Conservation (phyloP, 495 filamentous ascomycete genomes). For the Entonaema liquescens region DNA sequence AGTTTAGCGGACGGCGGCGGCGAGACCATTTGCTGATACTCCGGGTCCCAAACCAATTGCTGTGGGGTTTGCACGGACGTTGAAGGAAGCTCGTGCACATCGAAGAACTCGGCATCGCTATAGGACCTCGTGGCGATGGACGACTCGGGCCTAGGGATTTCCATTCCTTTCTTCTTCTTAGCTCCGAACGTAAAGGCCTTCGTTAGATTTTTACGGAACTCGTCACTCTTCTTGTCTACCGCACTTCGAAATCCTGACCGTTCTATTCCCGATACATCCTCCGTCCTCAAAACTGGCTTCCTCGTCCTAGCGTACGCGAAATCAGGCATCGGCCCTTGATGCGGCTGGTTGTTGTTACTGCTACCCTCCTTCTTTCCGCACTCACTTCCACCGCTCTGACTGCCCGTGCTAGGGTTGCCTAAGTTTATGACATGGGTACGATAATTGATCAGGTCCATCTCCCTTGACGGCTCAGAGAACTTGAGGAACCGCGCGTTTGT, state of each 20-base stretch:
- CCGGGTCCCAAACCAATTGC: slow-evolving; percentile 43
- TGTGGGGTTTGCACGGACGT: slow-evolving; percentile 20
- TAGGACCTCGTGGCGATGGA: slow-evolving; percentile 49
- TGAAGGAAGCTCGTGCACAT: slow-evolving; percentile 38
- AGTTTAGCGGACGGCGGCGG: slow-evolving; percentile 50
- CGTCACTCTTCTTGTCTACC: slow-evolving; percentile 63
- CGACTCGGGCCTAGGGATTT: slow-evolving; percentile 48
- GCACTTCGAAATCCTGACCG: slow-evolving; percentile 58
- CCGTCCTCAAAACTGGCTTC: slow-evolving; percentile 55
- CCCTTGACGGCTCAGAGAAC: slow-evolving; percentile 49
- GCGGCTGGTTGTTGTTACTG: slow-evolving; percentile 18
- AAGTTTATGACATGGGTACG: slow-evolving; percentile 40
- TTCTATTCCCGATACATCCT: slow-evolving; percentile 60
- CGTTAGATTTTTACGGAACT: slow-evolving; percentile 58
- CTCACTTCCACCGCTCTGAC: slow-evolving; percentile 52
- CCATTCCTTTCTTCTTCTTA: slow-evolving; percentile 52
- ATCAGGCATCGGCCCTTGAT: slow-evolving; percentile 50
- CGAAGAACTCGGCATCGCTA: slow-evolving; percentile 40
- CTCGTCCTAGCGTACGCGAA: slow-evolving; percentile 54
- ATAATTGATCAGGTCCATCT: slow-evolving; percentile 44
- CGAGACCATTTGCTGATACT: slow-evolving; percentile 41
- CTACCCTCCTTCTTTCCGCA: slow-evolving; percentile 45
- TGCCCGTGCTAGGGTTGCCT: slow-evolving; percentile 47
- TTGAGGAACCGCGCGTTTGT: slow-evolving; percentile 55
- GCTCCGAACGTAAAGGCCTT: slow-evolving; percentile 57